Percentiles rank a stretch among this genome's conserved stretches.
phyloP scores from a whole-genome alignment of 129 eudicot species.

The Artemisia tridentata region DNA sequence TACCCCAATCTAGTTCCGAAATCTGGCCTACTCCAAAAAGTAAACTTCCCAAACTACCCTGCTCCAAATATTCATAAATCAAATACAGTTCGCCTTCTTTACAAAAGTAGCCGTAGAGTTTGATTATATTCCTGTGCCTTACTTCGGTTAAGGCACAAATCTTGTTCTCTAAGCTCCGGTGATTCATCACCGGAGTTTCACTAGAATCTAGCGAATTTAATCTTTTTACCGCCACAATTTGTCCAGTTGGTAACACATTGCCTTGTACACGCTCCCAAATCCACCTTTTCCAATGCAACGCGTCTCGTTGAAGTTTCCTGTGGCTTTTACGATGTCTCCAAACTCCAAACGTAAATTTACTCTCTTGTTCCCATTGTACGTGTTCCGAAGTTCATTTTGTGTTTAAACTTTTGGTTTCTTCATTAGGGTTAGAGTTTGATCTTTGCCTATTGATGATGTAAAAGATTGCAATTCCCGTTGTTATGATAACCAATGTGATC shows the following conservation, averaged over 20 bases:
- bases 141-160: constrained; percentile 68
- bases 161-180: constrained; percentile 66
- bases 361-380: background rate
- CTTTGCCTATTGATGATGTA: constrained; percentile 33
- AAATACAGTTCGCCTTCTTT: constrained; percentile 48
- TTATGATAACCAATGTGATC: constrained; percentile 30
- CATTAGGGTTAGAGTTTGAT: constrained; percentile 17
- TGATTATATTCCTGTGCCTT: constrained; percentile 76
- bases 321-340: constrained; percentile 1
- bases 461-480: constrained; percentile 30
- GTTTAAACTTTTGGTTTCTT: constrained; percentile 28
- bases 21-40: constrained; percentile 42
- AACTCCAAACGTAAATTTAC: constrained; percentile 1
- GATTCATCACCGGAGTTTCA: constrained; percentile 43
- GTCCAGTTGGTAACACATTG: background rate
- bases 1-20: constrained; percentile 51
- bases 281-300: constrained; percentile 9
- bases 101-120: constrained; percentile 66
- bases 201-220: constrained; percentile 17
- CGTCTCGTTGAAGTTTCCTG: background rate
- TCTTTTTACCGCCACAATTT: constrained; percentile 1
- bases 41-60: constrained; percentile 67
- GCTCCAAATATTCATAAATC: constrained; percentile 73
- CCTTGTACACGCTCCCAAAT: constrained; percentile 2
- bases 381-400: background rate